A percentile compares a stretch with the other conserved stretches of the same genome.
Evolutionary conservation across 805 yeast species (phyloP).

Genomic region (Yarrowia sp.): DNA sequence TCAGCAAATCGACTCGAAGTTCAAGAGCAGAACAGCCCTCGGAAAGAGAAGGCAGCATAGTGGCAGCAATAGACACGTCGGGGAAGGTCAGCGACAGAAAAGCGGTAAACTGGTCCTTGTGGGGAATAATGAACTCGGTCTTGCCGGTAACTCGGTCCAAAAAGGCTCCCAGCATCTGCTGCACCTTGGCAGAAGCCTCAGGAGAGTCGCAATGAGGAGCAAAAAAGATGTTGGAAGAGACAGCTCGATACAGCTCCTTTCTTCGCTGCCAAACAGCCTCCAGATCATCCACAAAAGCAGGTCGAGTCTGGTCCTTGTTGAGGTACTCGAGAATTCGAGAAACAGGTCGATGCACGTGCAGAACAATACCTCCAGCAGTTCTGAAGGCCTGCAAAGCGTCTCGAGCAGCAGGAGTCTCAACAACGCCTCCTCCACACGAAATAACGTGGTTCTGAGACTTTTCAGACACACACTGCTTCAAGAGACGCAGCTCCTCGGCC

Average conservation of each 20-base stretch:
- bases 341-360: constrained; percentile 86
- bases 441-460: constrained; percentile 58
- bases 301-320: constrained; percentile 75
- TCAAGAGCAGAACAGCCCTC: constrained; percentile 81
- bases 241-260: constrained; percentile 70
- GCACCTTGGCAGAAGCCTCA: constrained; percentile 53
- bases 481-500: constrained; percentile 54
- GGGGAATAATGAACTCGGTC: constrained; percentile 42
- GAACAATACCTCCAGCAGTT: constrained; percentile 67
- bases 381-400: constrained; percentile 53
- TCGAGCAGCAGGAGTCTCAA: constrained; percentile 71
- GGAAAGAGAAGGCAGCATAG: constrained; percentile 50
- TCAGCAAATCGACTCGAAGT: constrained; percentile 69
- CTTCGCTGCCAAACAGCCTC: constrained; percentile 80
- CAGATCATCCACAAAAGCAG: constrained; percentile 72
- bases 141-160: constrained; percentile 62
- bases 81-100: constrained; percentile 71
- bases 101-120: constrained; percentile 45
- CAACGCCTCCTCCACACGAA: constrained; percentile 96
- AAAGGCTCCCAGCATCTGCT: constrained; percentile 56
- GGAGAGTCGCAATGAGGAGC: constrained; percentile 65
- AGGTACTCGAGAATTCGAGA: constrained; percentile 74
- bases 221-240: constrained; percentile 73
- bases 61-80: constrained; percentile 49
- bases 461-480: constrained; percentile 47